Conservation (phyloP, 345 rosid species). For the Arabis alpina region DNA sequence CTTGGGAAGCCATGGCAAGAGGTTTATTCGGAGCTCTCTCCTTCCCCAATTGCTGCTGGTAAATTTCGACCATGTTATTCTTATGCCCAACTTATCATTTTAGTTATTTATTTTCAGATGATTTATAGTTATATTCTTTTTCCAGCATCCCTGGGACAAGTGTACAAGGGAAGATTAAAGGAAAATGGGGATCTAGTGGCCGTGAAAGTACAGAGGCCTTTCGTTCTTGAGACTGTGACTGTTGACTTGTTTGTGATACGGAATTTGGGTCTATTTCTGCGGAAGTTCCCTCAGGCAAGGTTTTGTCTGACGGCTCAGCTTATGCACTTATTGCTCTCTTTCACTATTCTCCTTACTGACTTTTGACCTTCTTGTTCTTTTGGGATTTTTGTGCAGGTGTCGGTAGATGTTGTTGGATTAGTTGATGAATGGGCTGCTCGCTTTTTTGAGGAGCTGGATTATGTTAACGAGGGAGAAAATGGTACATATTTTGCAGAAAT, state of each 20-base stretch:
- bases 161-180: slow-evolving; percentile 83
- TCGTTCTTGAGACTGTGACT: slow-evolving; percentile 96
- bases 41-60: slow-evolving; percentile 99
- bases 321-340: slow-evolving; percentile 23
- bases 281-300: slow-evolving; percentile 92
- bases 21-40: slow-evolving; percentile 83
- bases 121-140: slow-evolving; percentile 36
- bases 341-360: slow-evolving; percentile 3
- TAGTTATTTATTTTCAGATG: not conserved
- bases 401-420: slow-evolving; percentile 92
- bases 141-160: slow-evolving; percentile 97
- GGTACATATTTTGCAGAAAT: slow-evolving; percentile 88
- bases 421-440: slow-evolving; percentile 99
- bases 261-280: slow-evolving; percentile 79
- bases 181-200: slow-evolving; percentile 95
- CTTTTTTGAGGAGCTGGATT: slow-evolving; percentile 96
- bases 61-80: slow-evolving; percentile 27
- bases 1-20: slow-evolving; percentile 92
- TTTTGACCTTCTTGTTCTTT: slow-evolving; percentile 18
- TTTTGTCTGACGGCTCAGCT: slow-evolving; percentile 33
- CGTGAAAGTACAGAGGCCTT: slow-evolving; percentile 96
- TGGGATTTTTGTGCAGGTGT: slow-evolving; percentile 50
- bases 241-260: slow-evolving; percentile 83
- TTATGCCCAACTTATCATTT: not conserved
- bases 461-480: slow-evolving; percentile 93